Evolutionary conservation across 352 stramenopile species (phyloP), one percentile per base, ranked within the genome.

Genomic region (Globisporangium orthogonon): DNA sequence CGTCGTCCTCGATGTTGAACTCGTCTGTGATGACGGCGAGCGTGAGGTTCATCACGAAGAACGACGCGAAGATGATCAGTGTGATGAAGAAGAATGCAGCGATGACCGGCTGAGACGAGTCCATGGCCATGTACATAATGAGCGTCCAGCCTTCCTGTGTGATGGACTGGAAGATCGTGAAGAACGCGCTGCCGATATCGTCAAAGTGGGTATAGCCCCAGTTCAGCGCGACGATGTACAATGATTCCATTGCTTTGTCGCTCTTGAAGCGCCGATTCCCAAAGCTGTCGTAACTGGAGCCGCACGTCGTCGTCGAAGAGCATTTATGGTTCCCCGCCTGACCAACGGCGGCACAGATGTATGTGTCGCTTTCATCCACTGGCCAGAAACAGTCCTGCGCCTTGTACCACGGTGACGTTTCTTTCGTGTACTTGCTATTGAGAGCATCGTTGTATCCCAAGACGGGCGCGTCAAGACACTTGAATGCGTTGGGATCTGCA

Each of bases 191-290:
- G 1, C 70, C 69, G 40, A 98, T 91, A 58, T 96, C 87, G 71
- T 98, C 94, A 66, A 98, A 98, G n/a, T 70, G 92, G 1, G 91
- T 97, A 41, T 94, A 96, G 0, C 94, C 95, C 66, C 75, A 98
- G 48, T 97, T 91, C 0, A 96, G 58, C 18, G 66, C 66, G 0
- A 58, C 46, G 10, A 58, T 65, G 62, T 92, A 96, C 2, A 85
- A 62, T 3, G 72, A 61, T 7, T 83, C 54, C 66, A 78, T 88
- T 7, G 76, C 77, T 1, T 69, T 65, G 0, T 56, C 10, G 37
- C 71, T 67, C 31, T 50, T 58, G 57, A 96, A 95, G 15, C 84
- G 75, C 18, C 53, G 63, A 37, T 90, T 92, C 9, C 79, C 86
- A 45, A 77, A 86, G 3, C 63, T 67, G 55, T 93, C 83, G 45